Percentiles rank a stretch among this genome's conserved stretches.
phyloP scores from a whole-genome alignment of 129 eudicot genomes.

The Artemisia argyi region DNA sequence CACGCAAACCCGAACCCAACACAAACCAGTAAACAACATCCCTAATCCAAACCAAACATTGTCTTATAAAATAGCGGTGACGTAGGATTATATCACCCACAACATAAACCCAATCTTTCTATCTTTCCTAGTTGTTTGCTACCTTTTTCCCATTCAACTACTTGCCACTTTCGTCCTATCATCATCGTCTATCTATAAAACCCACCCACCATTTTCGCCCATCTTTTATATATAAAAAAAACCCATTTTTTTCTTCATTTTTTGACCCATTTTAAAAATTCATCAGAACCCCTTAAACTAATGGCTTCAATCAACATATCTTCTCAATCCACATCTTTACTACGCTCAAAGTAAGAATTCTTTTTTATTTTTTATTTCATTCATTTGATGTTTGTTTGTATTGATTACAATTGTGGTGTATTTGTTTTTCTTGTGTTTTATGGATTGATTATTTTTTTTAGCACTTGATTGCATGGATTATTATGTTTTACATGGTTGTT shows the following conservation, averaged over 20 bases:
- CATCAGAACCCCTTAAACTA: background rate
- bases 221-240: background rate
- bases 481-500: too few relatives aligned
- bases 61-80: background rate
- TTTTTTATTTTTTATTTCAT: background rate
- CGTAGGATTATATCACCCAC: constrained; percentile 27
- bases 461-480: background rate
- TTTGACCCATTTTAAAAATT: constrained; percentile 9
- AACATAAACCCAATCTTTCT: constrained; percentile 17
- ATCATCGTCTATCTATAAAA: constrained; percentile 16
- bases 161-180: constrained; percentile 12
- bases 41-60: background rate
- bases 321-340: constrained; percentile 59
- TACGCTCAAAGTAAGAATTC: constrained; percentile 54
- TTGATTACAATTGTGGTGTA: constrained; percentile 7
- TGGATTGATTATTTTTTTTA: background rate
- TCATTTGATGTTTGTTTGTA: constrained; percentile 4
- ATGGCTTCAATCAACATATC: constrained; percentile 75
- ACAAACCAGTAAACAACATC: too few relatives aligned
- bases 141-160: background rate
- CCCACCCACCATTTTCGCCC: constrained; percentile 22
- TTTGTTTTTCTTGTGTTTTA: constrained; percentile 5
- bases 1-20: too few relatives aligned
- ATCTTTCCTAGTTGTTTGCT: constrained; percentile 7
- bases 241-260: constrained; percentile 6